Base-by-base conservation (phyloP, 106 monocot genomes). In the Dendrobium officinale region DNA sequence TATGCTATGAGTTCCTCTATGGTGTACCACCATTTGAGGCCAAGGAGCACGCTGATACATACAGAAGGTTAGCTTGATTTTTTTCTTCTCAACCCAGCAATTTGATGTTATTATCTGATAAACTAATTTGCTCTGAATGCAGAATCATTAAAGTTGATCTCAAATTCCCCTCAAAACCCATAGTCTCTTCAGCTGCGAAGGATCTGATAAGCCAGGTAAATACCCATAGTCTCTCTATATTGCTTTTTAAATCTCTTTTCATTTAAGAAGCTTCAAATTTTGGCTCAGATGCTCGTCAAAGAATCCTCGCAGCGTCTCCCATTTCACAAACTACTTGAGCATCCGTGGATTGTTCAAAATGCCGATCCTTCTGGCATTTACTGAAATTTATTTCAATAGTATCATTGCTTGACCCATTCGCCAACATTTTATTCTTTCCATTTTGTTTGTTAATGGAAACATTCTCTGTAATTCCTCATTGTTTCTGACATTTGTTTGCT, bases 61-160 rank as follows among this genome's bases (percentile, higher is more conserved):
- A 99, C 67, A 87, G 93, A 84, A 93, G 98, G 98, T 99, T 84
- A 76, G 33, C 29, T 61, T 42, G 64, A 31, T 75, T 20, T 43
- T 73, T 42, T 73, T 67, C 27, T 67, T 67, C 67, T 67, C 10
- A 58, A 17, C 18, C 58, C 58, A 19, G 20, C 20, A 0, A 26
- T 66, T 66, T 26, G 2, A 48, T 48, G 11, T 1, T 51, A 51
- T 13, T 51, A 51, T 2, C 51, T 51, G 51, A 51, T 51, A 51
- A 51, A 10, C 15, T 13, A 48, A 51, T 51, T 51, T 49, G 29
- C 1, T 75, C 16, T 73, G 17, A 9, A 55, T 88, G 77, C 88
- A 99, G 99, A 87, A 99, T 99, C 83, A 67, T 93, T 42, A 95
- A 99, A 85, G 99, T 99, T 22, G 99, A 99, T 84, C 89, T 99